Evolutionary conservation across 352 stramenopile genomes (phyloP), one percentile per base, ranked within the genome.

Genomic region (Pythium insidiosum): DNA sequence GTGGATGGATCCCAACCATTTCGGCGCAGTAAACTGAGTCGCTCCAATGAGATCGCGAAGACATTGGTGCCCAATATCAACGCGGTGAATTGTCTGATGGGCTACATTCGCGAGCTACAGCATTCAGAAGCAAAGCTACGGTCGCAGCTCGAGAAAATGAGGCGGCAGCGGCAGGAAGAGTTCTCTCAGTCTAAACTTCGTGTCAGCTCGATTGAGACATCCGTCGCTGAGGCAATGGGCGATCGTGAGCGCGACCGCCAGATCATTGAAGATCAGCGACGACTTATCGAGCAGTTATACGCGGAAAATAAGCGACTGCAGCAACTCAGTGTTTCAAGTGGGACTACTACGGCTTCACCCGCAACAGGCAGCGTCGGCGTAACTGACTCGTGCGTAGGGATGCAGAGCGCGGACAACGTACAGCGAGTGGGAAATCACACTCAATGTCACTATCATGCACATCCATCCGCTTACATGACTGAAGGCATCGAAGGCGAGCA

Each of bases 21-120:
- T n/a, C n/a, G n/a, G n/a, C n/a, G n/a, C n/a, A n/a, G n/a, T n/a
- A n/a, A n/a, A n/a, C n/a, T n/a, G n/a, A n/a, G n/a, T n/a, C n/a
- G n/a, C n/a, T n/a, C 52, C 35, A 43, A 39, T 76, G 18, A 59
- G 2, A 48, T 84, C 15, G 66, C 68, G 20, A 71, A 63, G 34
- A 81, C 74, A 47, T 38, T 91, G 24, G 47, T 88, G 36, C 71
- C 75, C 2, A 75, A 66, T 10, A 68, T 63, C 18, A 67, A 62
- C 19, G 74, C 63, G 13, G 55, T 91, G 34, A 74, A 84, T 38
- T 82, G 63, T 31, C 43, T 91, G 10, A 84, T 91, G 53, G 75
- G 68, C 11, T 88, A 88, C 43, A 75, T 91, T 34, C 71, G 66
- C 0, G 78, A 91, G 42, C 49, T 91, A 26, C 66, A 91, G 29